Percentiles rank a stretch among this genome's conserved stretches.
phyloP scores from a whole-genome alignment of 768 basidiomycete genomes.

The Jaapia argillacea region DNA sequence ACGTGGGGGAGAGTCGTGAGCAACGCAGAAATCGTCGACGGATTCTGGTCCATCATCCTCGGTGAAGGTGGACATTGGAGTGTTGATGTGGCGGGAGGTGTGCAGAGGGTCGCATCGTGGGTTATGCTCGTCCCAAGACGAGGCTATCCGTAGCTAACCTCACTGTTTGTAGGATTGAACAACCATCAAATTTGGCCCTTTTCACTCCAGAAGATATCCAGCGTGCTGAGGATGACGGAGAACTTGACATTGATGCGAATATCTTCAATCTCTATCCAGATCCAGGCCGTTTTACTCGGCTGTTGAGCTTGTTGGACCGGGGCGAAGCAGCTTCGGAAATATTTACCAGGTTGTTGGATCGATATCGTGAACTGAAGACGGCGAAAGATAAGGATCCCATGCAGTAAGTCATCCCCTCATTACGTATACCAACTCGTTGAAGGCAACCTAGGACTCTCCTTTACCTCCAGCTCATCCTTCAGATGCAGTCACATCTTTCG shows the following conservation, averaged over 20 bases:
- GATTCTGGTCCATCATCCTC: constrained; percentile 50
- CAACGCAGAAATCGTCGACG: constrained; percentile 36
- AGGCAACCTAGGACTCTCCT: constrained; percentile 44
- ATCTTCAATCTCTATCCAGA: constrained; percentile 67
- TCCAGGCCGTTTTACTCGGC: constrained; percentile 55
- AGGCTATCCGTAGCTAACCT: constrained; percentile 11
- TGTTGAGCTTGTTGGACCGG: constrained; percentile 56
- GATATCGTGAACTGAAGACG: constrained; percentile 39
- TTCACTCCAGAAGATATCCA: constrained; percentile 42
- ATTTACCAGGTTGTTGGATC: constrained; percentile 66
- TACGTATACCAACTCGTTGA: not conserved
- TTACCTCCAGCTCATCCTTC: constrained; percentile 71
- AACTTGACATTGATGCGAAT: constrained; percentile 40
- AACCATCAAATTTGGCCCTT: constrained; percentile 21
- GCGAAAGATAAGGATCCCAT: constrained; percentile 36
- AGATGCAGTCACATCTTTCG: constrained; percentile 66
- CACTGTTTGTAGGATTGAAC: not conserved
- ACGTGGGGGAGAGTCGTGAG: constrained; percentile 71
- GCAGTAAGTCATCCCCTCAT: constrained; percentile 23
- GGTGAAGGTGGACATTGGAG: constrained; percentile 45
- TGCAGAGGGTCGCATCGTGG: constrained; percentile 33
- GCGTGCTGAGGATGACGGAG: constrained; percentile 28
- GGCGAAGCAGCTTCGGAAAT: constrained; percentile 62
- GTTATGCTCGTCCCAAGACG: no score
- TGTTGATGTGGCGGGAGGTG: constrained; percentile 42